These are phyloP conservation scores for Acanthamoeba healyi DNA, from an alignment of 208 protist genomes.

Conservation along the genomic window DNA sequence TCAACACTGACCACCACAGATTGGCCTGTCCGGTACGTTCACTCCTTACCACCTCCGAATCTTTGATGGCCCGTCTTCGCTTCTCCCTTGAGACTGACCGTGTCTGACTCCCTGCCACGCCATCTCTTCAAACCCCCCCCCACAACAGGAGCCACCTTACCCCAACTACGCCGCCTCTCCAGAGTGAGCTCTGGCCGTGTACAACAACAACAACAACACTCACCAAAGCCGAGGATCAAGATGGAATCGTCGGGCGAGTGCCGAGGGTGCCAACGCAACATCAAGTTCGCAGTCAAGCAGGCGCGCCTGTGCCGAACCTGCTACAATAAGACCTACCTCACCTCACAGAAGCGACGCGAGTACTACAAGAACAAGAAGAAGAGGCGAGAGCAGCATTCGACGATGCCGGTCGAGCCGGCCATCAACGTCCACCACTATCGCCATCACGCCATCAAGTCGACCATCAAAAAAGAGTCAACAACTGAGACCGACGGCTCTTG, in stretches of 20 bases:
- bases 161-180: too few species aligned
- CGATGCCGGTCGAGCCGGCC: not conserved
- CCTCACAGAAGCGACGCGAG: constrained; percentile 52
- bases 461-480: not conserved
- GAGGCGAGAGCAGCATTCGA: constrained; percentile 20
- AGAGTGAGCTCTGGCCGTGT: too few species aligned
- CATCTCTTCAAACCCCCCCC: too few species aligned
- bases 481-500: not conserved
- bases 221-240: not conserved
- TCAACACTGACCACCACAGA: too few species aligned
- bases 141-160: too few species aligned
- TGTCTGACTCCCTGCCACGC: too few species aligned
- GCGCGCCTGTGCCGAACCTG: constrained; percentile 49
- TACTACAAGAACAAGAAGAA: constrained; percentile 72
- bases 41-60: too few species aligned
- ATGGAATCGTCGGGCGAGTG: constrained; percentile 58
- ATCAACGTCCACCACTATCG: not conserved
- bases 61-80: too few species aligned
- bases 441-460: not conserved
- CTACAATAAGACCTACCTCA: constrained; percentile 66
- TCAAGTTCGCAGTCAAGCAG: constrained; percentile 63
- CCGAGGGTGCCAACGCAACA: constrained; percentile 24
- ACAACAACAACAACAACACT: not conserved
- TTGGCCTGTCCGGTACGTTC: too few species aligned
- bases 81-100: too few species aligned